phyloP scores from a whole-genome alignment of 805 yeast species.

The Nakazawaea wickerhamii region DNA sequence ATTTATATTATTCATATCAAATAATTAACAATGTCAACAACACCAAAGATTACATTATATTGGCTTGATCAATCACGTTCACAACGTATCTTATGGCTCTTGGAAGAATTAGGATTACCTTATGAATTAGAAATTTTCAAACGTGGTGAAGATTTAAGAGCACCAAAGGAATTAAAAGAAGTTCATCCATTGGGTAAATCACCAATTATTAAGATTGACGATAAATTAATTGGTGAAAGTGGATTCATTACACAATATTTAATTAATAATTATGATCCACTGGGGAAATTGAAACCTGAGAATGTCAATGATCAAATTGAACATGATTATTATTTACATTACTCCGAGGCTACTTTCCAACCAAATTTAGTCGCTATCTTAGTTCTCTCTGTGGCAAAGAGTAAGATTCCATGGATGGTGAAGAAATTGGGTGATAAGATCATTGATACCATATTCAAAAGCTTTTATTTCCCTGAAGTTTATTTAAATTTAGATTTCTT shows the following conservation, averaged over 20 bases:
- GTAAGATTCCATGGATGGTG: constrained; percentile 42
- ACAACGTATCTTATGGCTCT: constrained; percentile 55
- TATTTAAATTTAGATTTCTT: constrained; percentile 32
- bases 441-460: constrained; percentile 39
- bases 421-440: constrained; percentile 38
- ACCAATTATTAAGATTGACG: constrained; percentile 50
- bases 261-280: constrained; percentile 42
- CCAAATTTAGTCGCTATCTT: constrained; percentile 29
- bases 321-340: constrained; percentile 49
- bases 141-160: constrained; percentile 43
- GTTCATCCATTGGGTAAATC: constrained; percentile 61
- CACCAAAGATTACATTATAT: constrained; percentile 5
- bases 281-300: constrained; percentile 31
- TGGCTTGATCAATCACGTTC: constrained; percentile 54
- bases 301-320: constrained; percentile 34
- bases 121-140: constrained; percentile 50
- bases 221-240: constrained; percentile 45
- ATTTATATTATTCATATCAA: background rate
- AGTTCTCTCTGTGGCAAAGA: constrained; percentile 32
- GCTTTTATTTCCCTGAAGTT: constrained; percentile 45
- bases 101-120: constrained; percentile 53
- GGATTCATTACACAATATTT: constrained; percentile 54
- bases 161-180: constrained; percentile 42
- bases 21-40: background rate
- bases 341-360: constrained; percentile 59